Percentiles rank a stretch among this genome's conserved stretches.
Conservation (phyloP, 495 filamentous ascomycete genomes). For the Mytilinidion resinicola region DNA sequence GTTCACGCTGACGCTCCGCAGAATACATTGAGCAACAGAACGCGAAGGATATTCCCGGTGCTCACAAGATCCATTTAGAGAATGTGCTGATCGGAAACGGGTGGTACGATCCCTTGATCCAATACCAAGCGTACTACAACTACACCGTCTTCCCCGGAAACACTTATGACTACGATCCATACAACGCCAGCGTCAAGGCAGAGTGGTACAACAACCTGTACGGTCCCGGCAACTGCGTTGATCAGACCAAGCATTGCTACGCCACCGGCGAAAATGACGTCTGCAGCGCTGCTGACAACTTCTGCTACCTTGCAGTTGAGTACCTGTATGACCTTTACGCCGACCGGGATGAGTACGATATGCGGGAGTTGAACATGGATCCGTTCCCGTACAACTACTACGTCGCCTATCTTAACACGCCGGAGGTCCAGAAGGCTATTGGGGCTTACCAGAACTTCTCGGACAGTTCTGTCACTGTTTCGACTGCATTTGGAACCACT, state of each 20-base stretch:
- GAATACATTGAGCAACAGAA: slow-evolving; percentile 62
- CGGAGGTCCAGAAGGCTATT: slow-evolving; percentile 51
- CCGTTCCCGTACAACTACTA: slow-evolving; percentile 58
- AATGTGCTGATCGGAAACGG: slow-evolving; percentile 54
- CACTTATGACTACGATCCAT: slow-evolving; percentile 49
- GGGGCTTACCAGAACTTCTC: slow-evolving; percentile 55
- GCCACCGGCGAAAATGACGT: slow-evolving; percentile 41
- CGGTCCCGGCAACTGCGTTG: slow-evolving; percentile 57
- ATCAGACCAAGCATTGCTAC: slow-evolving; percentile 49
- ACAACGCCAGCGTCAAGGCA: slow-evolving; percentile 25
- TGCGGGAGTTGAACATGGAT: slow-evolving; percentile 51
- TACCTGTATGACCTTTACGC: slow-evolving; percentile 46
- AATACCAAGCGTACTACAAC: slow-evolving; percentile 61
- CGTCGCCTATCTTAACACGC: slow-evolving; percentile 52
- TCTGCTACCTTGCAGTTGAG: slow-evolving; percentile 52
- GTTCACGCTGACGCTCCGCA: background rate
- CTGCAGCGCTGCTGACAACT: slow-evolving; percentile 47
- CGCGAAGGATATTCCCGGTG: slow-evolving; percentile 43
- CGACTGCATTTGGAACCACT: slow-evolving; percentile 46
- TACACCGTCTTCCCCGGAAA: slow-evolving; percentile 52
- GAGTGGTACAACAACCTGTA: slow-evolving; percentile 57
- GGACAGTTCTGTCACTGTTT: slow-evolving; percentile 42
- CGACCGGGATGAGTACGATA: slow-evolving; percentile 54
- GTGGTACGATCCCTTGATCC: slow-evolving; percentile 54
- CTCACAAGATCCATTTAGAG: slow-evolving; percentile 48